Evolutionary conservation across 2,329 filamentous ascomycete genomes (phyloP), one percentile per base, ranked within the genome.

Genomic region (Lithohypha guttulata): DNA sequence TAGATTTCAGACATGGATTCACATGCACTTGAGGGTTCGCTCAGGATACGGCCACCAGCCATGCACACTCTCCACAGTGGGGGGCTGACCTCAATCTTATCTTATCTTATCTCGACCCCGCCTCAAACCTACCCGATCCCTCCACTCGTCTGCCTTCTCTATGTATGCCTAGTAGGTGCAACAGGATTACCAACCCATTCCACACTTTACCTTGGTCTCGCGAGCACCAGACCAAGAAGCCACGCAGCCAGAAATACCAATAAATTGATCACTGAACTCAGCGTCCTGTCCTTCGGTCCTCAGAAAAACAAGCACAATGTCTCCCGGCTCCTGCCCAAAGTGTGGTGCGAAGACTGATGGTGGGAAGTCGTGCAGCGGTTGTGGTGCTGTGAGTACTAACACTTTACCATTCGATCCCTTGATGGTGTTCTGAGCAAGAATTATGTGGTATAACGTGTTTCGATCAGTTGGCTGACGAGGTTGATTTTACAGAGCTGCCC

Each of bases 251-350:
- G 14, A 30, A 15, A 15, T 30, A 9, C 28, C 9, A 30, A 30
- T 8, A 13, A 15, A 30, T n/a, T n/a, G n/a, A n/a, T n/a, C n/a
- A n/a, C n/a, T n/a, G n/a, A n/a, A n/a, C n/a, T n/a, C n/a, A n/a
- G n/a, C n/a, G n/a, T n/a, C n/a, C n/a, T n/a, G n/a, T n/a, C n/a
- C n/a, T n/a, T n/a, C n/a, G n/a, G n/a, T n/a, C n/a, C n/a, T n/a
- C n/a, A n/a, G 14, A 30, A 7, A 7, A 3, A 11, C 13, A 14
- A 26, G 33, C 20, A 35, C 9, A 13, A 51, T 51, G 48, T 47
- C 44, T 32, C 46, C 48, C 35, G 40, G 39, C n/a, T 41, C 44
- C 10, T 51, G 48, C 32, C 48, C 48, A 3, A 49, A 49, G 22
- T 51, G 47, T 28, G 47, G 47, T 22, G 42, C 43, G 10, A 39